These are phyloP conservation scores for Penicillium silybi DNA, from an alignment of 495 filamentous ascomycete species.

Conservation along the genomic window DNA sequence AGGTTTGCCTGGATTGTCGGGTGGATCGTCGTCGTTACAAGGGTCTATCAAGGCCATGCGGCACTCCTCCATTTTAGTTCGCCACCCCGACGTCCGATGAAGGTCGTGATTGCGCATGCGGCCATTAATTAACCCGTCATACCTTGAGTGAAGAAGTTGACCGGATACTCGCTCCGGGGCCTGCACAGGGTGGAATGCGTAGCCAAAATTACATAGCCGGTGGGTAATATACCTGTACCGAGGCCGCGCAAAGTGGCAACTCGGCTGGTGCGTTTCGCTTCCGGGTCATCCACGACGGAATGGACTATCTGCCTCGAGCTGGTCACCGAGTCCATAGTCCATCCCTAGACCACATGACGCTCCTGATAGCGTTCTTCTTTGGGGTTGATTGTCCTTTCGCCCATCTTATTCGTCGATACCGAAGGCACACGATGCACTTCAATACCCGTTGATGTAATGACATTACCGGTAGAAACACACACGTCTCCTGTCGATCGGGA, in stretches of 20 bases:
- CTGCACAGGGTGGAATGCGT: background rate
- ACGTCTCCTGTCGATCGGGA: background rate
- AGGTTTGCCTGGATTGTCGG: constrained; percentile 8
- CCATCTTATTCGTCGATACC: background rate
- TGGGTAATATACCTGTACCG: background rate
- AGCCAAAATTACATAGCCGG: background rate
- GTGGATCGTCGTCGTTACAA: constrained; percentile 10
- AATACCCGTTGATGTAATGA: background rate
- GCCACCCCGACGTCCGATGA: constrained; percentile 17
- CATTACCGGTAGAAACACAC: background rate
- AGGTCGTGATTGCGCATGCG: background rate
- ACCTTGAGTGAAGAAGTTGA: background rate
- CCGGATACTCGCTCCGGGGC: background rate
- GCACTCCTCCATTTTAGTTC: constrained; percentile 1
- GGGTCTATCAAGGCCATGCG: constrained; percentile 11
- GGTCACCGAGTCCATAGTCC: constrained; percentile 1
- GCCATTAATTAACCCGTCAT: background rate
- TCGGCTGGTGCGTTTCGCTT: background rate
- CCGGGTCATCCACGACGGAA: background rate
- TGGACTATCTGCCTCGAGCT: background rate
- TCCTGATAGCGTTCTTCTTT: background rate
- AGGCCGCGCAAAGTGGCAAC: constrained; percentile 7
- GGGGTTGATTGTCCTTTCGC: too few relatives aligned
- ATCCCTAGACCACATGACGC: background rate
- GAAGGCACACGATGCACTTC: background rate